These are phyloP conservation scores for Botrytis fabae DNA, from an alignment of 2,329 filamentous ascomycete species.

Conservation along the genomic window DNA sequence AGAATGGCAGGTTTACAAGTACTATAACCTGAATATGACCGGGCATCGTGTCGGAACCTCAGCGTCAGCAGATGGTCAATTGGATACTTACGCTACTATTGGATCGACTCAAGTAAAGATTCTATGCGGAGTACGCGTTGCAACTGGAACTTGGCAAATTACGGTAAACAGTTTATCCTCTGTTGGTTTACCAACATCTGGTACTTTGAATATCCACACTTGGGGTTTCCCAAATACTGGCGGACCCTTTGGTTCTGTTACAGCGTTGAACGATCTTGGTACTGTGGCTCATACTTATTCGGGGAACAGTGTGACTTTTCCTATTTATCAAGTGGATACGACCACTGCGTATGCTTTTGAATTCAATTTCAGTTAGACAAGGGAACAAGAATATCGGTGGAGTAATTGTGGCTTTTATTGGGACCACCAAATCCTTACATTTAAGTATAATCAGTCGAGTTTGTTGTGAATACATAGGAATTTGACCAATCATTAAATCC, in stretches of 20 bases:
- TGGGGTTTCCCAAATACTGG: conserved; percentile 36
- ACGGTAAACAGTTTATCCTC: conserved; percentile 29
- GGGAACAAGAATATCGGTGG: neutral
- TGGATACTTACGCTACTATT: conserved; percentile 34
- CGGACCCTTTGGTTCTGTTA: conserved; percentile 31
- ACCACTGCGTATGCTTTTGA: conserved; percentile 46
- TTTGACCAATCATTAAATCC: neutral
- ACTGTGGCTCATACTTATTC: conserved; percentile 41
- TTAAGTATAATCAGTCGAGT: neutral
- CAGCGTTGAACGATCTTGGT: conserved; percentile 38
- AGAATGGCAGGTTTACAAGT: conserved; percentile 51
- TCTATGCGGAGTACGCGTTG: conserved; percentile 29
- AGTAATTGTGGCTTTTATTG: neutral
- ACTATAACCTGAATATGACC: conserved; percentile 49
- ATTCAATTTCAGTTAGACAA: conserved; percentile 32
- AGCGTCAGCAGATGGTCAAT: conserved; percentile 33
- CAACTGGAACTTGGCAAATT: conserved; percentile 34
- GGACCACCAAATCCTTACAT: neutral
- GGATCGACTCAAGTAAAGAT: conserved; percentile 30
- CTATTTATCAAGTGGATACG: conserved; percentile 43
- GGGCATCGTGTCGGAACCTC: conserved; percentile 44
- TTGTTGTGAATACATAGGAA: neutral
- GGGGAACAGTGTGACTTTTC: conserved; percentile 43
- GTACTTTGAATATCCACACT: conserved; percentile 33
- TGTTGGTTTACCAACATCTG: conserved; percentile 30